Conservation (phyloP, 2,329 filamentous ascomycete species). For the Raffaelea albimanens region DNA sequence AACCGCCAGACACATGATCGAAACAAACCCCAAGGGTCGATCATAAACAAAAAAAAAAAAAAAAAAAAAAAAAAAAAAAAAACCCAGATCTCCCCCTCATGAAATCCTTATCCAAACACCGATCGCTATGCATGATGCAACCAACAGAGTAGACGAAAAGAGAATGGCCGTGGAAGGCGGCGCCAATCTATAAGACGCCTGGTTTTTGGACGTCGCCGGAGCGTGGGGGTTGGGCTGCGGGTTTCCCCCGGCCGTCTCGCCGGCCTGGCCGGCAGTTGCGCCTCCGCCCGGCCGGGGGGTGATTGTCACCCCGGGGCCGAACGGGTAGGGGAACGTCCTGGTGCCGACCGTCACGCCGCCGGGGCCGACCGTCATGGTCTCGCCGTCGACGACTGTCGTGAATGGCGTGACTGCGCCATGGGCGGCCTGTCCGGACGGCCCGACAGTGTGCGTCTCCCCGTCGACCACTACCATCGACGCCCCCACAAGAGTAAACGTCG, state of each 20-base stretch:
- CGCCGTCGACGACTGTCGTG: constrained; percentile 25
- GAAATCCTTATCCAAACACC: constrained; percentile 24
- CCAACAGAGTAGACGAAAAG: constrained; percentile 11
- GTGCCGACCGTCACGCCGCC: constrained; percentile 37
- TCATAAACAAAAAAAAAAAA: not conserved
- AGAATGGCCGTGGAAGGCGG: constrained; percentile 5
- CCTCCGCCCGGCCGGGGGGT: constrained; percentile 9
- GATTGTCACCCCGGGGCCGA: constrained; percentile 31
- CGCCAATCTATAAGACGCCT: constrained; percentile 8
- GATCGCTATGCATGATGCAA: constrained; percentile 25
- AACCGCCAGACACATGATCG: too few relatives aligned
- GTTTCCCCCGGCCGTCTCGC: too few relatives aligned
- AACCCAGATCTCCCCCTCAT: too few relatives aligned
- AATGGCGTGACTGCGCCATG: constrained; percentile 39
- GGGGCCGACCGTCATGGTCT: constrained; percentile 39
- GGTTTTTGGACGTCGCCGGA: constrained; percentile 4
- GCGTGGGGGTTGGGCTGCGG: constrained; percentile 5
- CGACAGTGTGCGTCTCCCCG: constrained; percentile 41
- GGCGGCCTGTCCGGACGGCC: constrained; percentile 34
- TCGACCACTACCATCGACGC: constrained; percentile 38
- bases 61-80: constrained; percentile 3
- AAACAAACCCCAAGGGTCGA: too few relatives aligned
- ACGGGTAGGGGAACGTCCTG: constrained; percentile 34
- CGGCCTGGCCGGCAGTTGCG: too few relatives aligned
- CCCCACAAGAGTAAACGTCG: too few relatives aligned